A percentile compares a stretch with the other conserved stretches of the same genome.
These are phyloP conservation scores for Suillus sp. DNA, from an alignment of 768 basidiomycete species.

Conservation along the genomic window DNA sequence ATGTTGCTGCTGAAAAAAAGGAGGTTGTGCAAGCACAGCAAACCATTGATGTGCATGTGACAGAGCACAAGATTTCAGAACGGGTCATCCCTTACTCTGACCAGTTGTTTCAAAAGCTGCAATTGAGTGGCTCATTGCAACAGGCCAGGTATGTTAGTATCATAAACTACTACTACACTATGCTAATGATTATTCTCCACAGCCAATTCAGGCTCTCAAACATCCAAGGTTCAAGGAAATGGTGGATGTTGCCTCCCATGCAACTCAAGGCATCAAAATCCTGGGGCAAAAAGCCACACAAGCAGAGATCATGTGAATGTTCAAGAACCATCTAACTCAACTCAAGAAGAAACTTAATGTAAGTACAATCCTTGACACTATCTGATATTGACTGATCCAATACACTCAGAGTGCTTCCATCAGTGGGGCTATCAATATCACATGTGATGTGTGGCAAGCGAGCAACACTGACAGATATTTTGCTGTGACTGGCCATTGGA, in stretches of 20 bases:
- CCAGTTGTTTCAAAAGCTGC: not conserved
- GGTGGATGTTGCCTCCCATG: not conserved
- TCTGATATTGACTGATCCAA: not conserved
- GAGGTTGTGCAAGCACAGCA: too few relatives aligned
- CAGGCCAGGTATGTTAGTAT: not conserved
- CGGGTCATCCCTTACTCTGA: not conserved
- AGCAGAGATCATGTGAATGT: not conserved
- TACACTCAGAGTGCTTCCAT: not conserved
- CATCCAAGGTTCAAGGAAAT: not conserved
- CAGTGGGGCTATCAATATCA: slow-evolving; percentile 1
- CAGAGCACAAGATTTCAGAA: too few relatives aligned
- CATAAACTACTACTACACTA: not conserved
- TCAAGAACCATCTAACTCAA: not conserved
- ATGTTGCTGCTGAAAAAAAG: too few relatives aligned
- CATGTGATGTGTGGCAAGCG: not conserved
- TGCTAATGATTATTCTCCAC: too few relatives aligned
- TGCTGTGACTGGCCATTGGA: not conserved
- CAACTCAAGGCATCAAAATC: not conserved
- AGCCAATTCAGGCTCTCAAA: not conserved
- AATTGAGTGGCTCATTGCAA: not conserved
- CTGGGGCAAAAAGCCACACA: not conserved
- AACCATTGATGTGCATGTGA: too few relatives aligned
- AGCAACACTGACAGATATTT: not conserved
- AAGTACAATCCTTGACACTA: not conserved
- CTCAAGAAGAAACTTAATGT: slow-evolving; percentile 1